phyloP scores from a whole-genome alignment of 768 basidiomycete genomes.

The Boletus bicolor region DNA sequence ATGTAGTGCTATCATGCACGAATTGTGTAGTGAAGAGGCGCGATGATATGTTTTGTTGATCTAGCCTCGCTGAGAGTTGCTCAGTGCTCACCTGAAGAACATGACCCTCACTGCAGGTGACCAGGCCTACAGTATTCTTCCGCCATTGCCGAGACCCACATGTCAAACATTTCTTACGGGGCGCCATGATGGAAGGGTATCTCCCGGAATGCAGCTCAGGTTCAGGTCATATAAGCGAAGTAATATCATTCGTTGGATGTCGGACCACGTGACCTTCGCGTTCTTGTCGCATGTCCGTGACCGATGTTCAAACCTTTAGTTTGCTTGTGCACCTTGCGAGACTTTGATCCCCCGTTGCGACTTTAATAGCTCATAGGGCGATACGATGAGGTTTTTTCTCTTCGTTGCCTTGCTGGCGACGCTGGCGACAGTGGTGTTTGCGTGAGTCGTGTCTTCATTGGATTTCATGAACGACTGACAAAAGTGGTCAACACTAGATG shows the following conservation, averaged over 20 bases:
- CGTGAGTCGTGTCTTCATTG: constrained; percentile 44
- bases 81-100: constrained; percentile 65
- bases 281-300: neutral
- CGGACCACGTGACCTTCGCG: constrained; percentile 12
- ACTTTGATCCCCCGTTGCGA: neutral
- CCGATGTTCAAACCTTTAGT: neutral
- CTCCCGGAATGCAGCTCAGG: neutral
- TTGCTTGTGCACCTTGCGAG: neutral
- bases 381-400: constrained; percentile 49
- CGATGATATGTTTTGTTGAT: neutral
- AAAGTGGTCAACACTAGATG: constrained; percentile 44
- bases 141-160: constrained; percentile 88
- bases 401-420: constrained; percentile 48
- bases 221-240: too few species aligned
- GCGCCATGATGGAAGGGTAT: constrained; percentile 42
- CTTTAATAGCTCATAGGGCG: neutral
- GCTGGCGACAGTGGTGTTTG: constrained; percentile 51
- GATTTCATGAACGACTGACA: neutral
- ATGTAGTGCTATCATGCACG: constrained; percentile 62
- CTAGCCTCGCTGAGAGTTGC: neutral
- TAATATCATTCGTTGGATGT: neutral
- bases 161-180: constrained; percentile 62
- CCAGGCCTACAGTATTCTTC: constrained; percentile 77
- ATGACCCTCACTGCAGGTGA: constrained; percentile 90
- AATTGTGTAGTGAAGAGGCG: neutral